These are phyloP conservation scores for Galerina marginata DNA, from an alignment of 768 basidiomycete species.

Conservation along the genomic window DNA sequence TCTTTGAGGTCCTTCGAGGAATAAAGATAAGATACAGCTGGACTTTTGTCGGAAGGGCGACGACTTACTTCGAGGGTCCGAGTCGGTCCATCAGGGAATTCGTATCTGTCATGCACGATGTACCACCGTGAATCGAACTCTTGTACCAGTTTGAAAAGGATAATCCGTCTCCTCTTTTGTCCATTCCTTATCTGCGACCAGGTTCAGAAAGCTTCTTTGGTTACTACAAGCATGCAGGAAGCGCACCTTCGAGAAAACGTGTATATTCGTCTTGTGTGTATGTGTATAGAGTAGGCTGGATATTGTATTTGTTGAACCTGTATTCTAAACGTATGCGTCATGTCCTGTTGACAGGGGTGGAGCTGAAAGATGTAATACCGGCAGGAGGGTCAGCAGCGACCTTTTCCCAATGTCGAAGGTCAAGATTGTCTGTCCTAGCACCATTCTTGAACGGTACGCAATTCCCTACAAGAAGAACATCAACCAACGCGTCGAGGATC, in stretches of 20 bases:
- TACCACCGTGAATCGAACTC: conserved; percentile 92
- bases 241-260: conserved; percentile 72
- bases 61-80: conserved; percentile 74
- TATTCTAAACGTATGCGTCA: conserved; percentile 56
- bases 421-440: conserved; percentile 70
- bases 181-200: conserved; percentile 75
- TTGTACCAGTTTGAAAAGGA: conserved; percentile 76
- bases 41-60: neutral
- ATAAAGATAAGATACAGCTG: conserved; percentile 6
- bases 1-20: conserved; percentile 83
- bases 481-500: neutral
- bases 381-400: conserved; percentile 54
- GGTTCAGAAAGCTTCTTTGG: neutral
- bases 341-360: neutral
- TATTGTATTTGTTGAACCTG: conserved; percentile 84
- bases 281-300: conserved; percentile 63
- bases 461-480: conserved; percentile 62
- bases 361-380: conserved; percentile 41
- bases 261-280: conserved; percentile 91
- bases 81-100: conserved; percentile 57
- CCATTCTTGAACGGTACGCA: conserved; percentile 73
- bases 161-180: conserved; percentile 94
- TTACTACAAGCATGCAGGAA: neutral
- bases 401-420: conserved; percentile 86
- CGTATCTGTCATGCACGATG: conserved; percentile 89